Conservation (phyloP, 2,329 filamentous ascomycete species). For the Knufia petricola region DNA sequence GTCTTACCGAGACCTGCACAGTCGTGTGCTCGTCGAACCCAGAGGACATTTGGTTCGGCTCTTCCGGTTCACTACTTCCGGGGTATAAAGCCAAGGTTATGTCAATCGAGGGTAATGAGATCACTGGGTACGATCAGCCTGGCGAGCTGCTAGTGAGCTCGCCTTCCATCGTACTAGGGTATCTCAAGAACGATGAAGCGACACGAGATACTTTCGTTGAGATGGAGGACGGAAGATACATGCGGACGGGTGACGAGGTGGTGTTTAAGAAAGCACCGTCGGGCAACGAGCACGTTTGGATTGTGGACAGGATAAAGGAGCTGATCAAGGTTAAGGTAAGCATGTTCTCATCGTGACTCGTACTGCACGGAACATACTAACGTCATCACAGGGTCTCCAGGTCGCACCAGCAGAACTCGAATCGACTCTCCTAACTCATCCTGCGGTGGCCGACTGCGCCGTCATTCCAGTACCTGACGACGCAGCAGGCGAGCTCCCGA, state of each 20-base stretch:
- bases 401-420: slow-evolving; percentile 78
- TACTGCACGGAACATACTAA: neutral
- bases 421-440: slow-evolving; percentile 65
- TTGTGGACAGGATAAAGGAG: slow-evolving; percentile 70
- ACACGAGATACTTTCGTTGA: slow-evolving; percentile 69
- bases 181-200: slow-evolving; percentile 76
- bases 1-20: slow-evolving; percentile 67
- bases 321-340: slow-evolving; percentile 67
- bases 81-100: slow-evolving; percentile 57
- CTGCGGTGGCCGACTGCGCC: slow-evolving; percentile 64
- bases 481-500: slow-evolving; percentile 51
- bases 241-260: slow-evolving; percentile 79
- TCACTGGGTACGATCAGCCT: slow-evolving; percentile 60
- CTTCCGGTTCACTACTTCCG: slow-evolving; percentile 61
- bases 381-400: slow-evolving; percentile 56
- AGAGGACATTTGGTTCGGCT: slow-evolving; percentile 60
- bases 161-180: slow-evolving; percentile 69
- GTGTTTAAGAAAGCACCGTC: slow-evolving; percentile 53
- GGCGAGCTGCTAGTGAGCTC: slow-evolving; percentile 74
- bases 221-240: slow-evolving; percentile 53
- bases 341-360: neutral
- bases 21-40: slow-evolving; percentile 51
- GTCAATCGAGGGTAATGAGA: slow-evolving; percentile 57
- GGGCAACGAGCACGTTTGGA: slow-evolving; percentile 71
- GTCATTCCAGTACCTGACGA: slow-evolving; percentile 65